phyloP scores from a whole-genome alignment of 495 filamentous ascomycete species.

The Aspergillus homomorphus region DNA sequence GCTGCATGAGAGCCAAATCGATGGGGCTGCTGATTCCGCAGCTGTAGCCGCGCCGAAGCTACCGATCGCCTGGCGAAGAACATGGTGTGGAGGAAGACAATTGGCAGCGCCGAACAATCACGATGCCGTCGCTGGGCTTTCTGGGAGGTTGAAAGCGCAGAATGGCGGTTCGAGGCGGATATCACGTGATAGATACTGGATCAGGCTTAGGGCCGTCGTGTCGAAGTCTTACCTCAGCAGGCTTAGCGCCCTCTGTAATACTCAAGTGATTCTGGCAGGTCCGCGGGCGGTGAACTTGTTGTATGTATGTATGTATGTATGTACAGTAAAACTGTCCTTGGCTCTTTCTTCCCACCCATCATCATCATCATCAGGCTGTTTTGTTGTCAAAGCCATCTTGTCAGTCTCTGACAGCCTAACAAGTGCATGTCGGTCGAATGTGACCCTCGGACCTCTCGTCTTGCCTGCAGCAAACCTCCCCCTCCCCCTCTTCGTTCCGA shows the following conservation, averaged over 20 bases:
- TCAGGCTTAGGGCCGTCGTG: conserved; percentile 10
- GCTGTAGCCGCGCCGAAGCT: conserved; percentile 40
- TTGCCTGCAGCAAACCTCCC: not conserved
- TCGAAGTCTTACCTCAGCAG: not conserved
- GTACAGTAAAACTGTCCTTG: no score
- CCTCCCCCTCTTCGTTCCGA: not conserved
- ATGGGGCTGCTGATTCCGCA: conserved; percentile 44
- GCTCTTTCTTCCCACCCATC: not conserved
- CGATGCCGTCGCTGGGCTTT: conserved; percentile 24
- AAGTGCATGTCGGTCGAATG: conserved; percentile 3
- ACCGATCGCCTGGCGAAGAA: conserved; percentile 45
- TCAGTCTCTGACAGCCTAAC: conserved; percentile 6
- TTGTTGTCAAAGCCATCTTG: not conserved
- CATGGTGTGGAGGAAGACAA: conserved; percentile 39
- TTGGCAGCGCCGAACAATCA: conserved; percentile 31
- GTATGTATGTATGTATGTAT: not conserved
- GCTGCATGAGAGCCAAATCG: conserved; percentile 45
- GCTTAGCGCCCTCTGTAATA: not conserved
- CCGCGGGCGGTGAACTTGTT: not conserved
- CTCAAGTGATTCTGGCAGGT: not conserved
- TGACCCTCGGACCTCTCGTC: not conserved
- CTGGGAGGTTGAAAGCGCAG: conserved; percentile 20
- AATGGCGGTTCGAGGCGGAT: conserved; percentile 15
- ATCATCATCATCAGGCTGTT: not conserved
- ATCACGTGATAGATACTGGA: conserved; percentile 17